Evolutionary conservation across 768 basidiomycete genomes (phyloP).

Genomic region (Psilocybe subaeruginosa): DNA sequence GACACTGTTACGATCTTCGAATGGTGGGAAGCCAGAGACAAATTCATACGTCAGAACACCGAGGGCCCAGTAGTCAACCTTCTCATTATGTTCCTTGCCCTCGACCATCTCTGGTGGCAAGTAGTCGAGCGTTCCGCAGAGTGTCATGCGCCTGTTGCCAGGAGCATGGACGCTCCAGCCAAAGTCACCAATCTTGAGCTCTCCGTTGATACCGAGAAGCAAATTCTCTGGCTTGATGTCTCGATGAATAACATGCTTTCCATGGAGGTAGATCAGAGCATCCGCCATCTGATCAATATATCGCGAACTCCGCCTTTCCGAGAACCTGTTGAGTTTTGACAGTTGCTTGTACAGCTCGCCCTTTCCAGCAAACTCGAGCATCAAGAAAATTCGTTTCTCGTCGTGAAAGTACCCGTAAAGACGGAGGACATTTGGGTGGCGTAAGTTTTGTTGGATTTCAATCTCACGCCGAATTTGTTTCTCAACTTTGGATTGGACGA

Average conservation of each 20-base stretch:
- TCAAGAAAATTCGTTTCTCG: conserved; percentile 94
- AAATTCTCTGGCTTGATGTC: conserved; percentile 99
- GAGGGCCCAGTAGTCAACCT: conserved; percentile 94
- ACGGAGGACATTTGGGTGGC: conserved; percentile 93
- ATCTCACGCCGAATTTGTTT: conserved; percentile 98
- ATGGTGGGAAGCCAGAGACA: conserved; percentile 75
- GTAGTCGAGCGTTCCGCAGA: conserved; percentile 97
- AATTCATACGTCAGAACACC: conserved; percentile 98
- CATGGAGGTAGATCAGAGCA: conserved; percentile 88
- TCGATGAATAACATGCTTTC: conserved; percentile 96
- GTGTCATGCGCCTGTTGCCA: conserved; percentile 82
- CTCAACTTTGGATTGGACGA: conserved; percentile 89
- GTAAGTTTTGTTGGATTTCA: conserved; percentile 95
- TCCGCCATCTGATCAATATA: conserved; percentile 99
- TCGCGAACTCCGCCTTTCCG: conserved; percentile 83
- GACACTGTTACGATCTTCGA: conserved; percentile 83
- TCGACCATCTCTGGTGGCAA: conserved; percentile 99
- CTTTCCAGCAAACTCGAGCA: conserved; percentile 97
- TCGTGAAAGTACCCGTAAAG: conserved; percentile 99
- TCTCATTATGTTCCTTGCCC: conserved; percentile 84
- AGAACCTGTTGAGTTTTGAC: conserved; percentile 82
- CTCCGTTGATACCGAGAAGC: conserved; percentile 91
- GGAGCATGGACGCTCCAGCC: conserved; percentile 99
- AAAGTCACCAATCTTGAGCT: conserved; percentile 98
- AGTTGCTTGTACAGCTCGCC: conserved; percentile 98